Conservation (phyloP, 1,139 yeast genomes). For the Wickerhamiella pararugosa region DNA sequence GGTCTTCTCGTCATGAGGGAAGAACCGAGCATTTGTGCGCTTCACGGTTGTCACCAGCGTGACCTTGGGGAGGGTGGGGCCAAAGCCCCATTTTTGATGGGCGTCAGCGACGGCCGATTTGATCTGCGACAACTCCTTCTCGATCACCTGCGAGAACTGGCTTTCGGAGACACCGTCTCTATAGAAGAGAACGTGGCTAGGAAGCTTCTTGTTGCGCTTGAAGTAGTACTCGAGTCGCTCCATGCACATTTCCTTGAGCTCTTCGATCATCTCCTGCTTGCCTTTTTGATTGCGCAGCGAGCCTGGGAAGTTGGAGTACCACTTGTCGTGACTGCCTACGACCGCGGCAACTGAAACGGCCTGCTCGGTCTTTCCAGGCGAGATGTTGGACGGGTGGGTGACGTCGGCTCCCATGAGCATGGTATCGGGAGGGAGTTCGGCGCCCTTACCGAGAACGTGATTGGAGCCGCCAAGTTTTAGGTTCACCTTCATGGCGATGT, state of each 20-base stretch:
- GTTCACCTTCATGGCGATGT: slow-evolving; percentile 8
- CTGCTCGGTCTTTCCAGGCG: slow-evolving; percentile 3
- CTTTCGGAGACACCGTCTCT: slow-evolving; percentile 7
- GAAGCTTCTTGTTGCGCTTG: slow-evolving; percentile 1
- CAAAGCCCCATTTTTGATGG: background rate
- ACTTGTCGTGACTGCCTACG: slow-evolving; percentile 5
- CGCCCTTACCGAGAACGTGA: slow-evolving; percentile 4
- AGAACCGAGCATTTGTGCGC: slow-evolving; percentile 6
- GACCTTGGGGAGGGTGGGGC: slow-evolving; percentile 2
- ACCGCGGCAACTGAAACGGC: slow-evolving; percentile 5
- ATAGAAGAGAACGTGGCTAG: slow-evolving; percentile 5
- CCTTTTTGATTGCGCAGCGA: slow-evolving; percentile 6
- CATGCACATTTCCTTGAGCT: slow-evolving; percentile 2
- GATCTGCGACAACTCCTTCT: slow-evolving; percentile 5
- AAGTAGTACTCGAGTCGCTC: slow-evolving; percentile 5
- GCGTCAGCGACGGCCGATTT: slow-evolving; percentile 1
- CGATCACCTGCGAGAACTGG: slow-evolving; percentile 5
- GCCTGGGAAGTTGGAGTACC: slow-evolving; percentile 6
- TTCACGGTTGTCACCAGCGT: slow-evolving; percentile 5
- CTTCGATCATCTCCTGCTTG: slow-evolving; percentile 6
- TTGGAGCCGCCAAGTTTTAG: slow-evolving; percentile 7
- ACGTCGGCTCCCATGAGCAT: slow-evolving; percentile 8
- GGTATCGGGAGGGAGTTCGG: slow-evolving; percentile 3
- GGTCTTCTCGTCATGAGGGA: slow-evolving; percentile 5
- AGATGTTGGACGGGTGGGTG: slow-evolving; percentile 4